These are phyloP conservation scores for Pulicaria dysenterica DNA, from an alignment of 129 eudicot genomes.

Conservation along the genomic window DNA sequence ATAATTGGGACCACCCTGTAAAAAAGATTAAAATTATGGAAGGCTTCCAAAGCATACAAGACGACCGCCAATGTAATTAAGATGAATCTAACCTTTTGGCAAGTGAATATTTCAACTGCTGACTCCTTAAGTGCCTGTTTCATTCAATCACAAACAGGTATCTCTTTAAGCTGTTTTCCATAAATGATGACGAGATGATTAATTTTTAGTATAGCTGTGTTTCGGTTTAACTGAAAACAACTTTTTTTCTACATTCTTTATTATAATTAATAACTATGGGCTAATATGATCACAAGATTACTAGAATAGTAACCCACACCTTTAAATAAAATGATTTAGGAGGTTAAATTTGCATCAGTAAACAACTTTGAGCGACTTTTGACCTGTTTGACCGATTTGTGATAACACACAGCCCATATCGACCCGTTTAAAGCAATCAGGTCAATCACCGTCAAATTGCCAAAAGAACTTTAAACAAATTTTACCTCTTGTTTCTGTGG, in stretches of 20 bases:
- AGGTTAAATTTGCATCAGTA: background rate
- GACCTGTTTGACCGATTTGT: background rate
- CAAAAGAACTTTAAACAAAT: background rate
- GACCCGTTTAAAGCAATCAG: background rate
- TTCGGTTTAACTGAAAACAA: background rate
- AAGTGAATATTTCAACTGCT: slow-evolving; percentile 51
- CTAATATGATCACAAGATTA: background rate
- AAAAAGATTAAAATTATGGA: slow-evolving; percentile 18
- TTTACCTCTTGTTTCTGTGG: slow-evolving; percentile 69
- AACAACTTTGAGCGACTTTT: background rate
- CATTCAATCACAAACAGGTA: slow-evolving; percentile 22
- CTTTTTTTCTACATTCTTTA: background rate
- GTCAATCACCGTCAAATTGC: no score
- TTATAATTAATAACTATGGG: background rate
- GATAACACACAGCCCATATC: background rate
- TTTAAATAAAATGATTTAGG: background rate
- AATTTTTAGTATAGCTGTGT: background rate
- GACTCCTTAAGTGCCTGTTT: slow-evolving; percentile 65
- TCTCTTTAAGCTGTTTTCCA: slow-evolving; percentile 10
- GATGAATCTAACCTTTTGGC: slow-evolving; percentile 56
- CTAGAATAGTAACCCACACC: background rate
- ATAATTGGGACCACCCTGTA: slow-evolving; percentile 41
- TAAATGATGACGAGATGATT: background rate
- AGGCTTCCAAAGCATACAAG: background rate
- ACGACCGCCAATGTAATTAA: background rate